Conservation (phyloP, 1,284 basidiomycete genomes). For the Neolentinus lepideus region DNA sequence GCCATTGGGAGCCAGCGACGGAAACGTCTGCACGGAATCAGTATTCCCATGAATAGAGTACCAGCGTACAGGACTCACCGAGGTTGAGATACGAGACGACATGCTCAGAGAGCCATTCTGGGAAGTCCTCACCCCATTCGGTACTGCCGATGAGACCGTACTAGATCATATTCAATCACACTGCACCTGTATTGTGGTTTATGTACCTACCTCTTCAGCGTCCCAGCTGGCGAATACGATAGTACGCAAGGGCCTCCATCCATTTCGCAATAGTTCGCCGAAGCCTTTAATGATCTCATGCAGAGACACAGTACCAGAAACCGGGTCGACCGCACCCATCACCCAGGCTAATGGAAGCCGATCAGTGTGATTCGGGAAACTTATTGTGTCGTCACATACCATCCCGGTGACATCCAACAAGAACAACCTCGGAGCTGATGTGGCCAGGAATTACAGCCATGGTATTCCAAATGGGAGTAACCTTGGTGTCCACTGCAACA, state of each 20-base stretch:
- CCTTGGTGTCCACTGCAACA: slow-evolving; percentile 57
- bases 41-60: neutral
- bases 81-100: slow-evolving; percentile 88
- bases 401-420: slow-evolving; percentile 86
- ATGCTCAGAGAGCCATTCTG: slow-evolving; percentile 69
- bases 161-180: slow-evolving; percentile 24
- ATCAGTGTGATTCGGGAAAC: neutral
- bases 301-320: slow-evolving; percentile 45
- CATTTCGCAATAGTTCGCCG: slow-evolving; percentile 60
- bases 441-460: slow-evolving; percentile 89
- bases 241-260: slow-evolving; percentile 90
- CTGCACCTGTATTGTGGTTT: no score
- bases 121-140: slow-evolving; percentile 88
- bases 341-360: slow-evolving; percentile 30
- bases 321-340: slow-evolving; percentile 78
- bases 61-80: slow-evolving; percentile 33
- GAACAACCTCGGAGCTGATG: slow-evolving; percentile 78
- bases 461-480: slow-evolving; percentile 84
- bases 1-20: slow-evolving; percentile 61
- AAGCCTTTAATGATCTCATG: slow-evolving; percentile 81
- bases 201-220: slow-evolving; percentile 70
- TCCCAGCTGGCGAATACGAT: slow-evolving; percentile 92
- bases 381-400: slow-evolving; percentile 36
- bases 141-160: slow-evolving; percentile 86
- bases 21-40: slow-evolving; percentile 42